phyloP scores from a whole-genome alignment of 208 protist species.

The Polymyxa betae region DNA sequence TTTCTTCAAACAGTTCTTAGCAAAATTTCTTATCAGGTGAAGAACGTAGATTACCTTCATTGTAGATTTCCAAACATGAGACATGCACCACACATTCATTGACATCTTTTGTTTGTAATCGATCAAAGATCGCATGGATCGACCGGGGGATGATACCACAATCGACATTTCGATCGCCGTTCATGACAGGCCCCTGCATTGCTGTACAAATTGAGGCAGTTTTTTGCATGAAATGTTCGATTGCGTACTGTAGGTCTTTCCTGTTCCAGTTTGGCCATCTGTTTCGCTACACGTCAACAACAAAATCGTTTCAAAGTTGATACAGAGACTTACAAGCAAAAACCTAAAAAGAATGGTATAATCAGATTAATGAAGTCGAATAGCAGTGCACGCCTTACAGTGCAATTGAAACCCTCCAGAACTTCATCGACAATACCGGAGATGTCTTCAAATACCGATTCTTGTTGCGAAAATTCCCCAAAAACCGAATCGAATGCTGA shows the following conservation, averaged over 20 bases:
- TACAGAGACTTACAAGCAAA: background rate
- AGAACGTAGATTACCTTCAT: background rate
- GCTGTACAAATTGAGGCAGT: background rate
- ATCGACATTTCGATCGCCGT: background rate
- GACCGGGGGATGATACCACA: slow-evolving; percentile 57
- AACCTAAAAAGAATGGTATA: background rate
- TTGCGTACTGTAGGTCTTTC: slow-evolving; percentile 60
- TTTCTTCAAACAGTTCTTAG: background rate
- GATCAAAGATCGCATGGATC: slow-evolving; percentile 56
- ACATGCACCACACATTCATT: slow-evolving; percentile 51
- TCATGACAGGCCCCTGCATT: slow-evolving; percentile 33
- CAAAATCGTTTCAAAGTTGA: background rate
- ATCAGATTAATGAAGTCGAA: background rate
- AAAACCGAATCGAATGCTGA: slow-evolving; percentile 20
- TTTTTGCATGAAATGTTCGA: background rate
- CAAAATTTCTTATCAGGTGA: background rate
- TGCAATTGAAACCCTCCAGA: slow-evolving; percentile 58
- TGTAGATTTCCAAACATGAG: background rate
- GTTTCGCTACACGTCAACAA: background rate
- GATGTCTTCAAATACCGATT: slow-evolving; percentile 16
- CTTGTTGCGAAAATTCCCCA: slow-evolving; percentile 14
- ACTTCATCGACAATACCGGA: slow-evolving; percentile 57
- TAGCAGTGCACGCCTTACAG: slow-evolving; percentile 26
- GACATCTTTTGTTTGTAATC: slow-evolving; percentile 18
- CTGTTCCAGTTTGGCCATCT: slow-evolving; percentile 57